Evolutionary conservation across 768 basidiomycete genomes (phyloP).

Genomic region (Lentinula lateritia): DNA sequence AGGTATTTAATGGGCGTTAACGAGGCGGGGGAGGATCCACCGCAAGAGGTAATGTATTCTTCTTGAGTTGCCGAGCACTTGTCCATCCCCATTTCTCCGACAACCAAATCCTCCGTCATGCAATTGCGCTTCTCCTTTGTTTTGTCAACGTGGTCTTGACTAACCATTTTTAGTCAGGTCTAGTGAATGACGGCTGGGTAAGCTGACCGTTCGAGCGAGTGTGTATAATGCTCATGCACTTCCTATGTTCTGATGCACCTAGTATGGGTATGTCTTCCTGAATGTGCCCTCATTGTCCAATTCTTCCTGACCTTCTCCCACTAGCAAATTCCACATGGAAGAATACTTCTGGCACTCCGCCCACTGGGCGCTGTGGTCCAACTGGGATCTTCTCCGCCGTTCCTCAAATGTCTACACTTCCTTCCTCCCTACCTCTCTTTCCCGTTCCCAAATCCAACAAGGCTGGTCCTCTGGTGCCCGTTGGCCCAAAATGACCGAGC

Average conservation of each 20-base stretch:
- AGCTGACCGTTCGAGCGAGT: constrained; percentile 14
- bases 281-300: neutral
- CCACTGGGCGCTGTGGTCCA: constrained; percentile 59
- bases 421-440: constrained; percentile 40
- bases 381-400: constrained; percentile 49
- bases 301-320: neutral
- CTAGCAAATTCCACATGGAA: constrained; percentile 57
- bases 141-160: too few species aligned
- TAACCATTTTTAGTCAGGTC: constrained; percentile 33
- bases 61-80: neutral
- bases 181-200: constrained; percentile 55
- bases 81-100: too few species aligned
- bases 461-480: constrained; percentile 50
- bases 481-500: constrained; percentile 63
- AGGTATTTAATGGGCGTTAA: constrained; percentile 55
- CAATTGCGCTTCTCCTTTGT: too few species aligned
- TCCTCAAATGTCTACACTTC: constrained; percentile 38
- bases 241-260: neutral
- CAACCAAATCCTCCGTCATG: too few species aligned
- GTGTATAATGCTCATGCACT: neutral
- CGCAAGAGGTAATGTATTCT: constrained; percentile 43
- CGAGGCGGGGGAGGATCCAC: constrained; percentile 49
- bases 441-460: constrained; percentile 47
- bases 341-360: constrained; percentile 57
- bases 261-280: constrained; percentile 31